These are phyloP conservation scores for Viola odorata DNA, from an alignment of 345 rosid genomes.

Conservation along the genomic window DNA sequence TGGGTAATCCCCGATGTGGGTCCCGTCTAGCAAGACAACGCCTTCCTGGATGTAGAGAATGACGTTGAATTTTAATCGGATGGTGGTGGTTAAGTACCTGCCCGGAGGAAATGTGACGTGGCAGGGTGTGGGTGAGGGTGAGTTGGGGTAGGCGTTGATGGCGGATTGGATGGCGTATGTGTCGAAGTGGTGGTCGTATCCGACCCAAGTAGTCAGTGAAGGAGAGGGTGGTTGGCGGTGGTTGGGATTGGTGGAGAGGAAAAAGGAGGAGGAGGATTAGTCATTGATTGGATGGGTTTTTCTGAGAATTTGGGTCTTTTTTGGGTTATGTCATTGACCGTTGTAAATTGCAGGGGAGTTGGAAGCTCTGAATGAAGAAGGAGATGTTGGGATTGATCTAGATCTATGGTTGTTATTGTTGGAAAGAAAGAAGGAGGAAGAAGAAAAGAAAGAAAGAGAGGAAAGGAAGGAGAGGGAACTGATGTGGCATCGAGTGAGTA, in stretches of 20 bases:
- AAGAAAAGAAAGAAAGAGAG: too few relatives aligned
- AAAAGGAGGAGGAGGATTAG: conserved; percentile 15
- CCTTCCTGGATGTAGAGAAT: conserved; percentile 52
- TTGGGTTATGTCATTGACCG: too few relatives aligned
- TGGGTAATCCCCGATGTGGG: conserved; percentile 60
- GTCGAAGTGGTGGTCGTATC: conserved; percentile 71
- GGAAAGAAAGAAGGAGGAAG: too few relatives aligned
- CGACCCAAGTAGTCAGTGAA: conserved; percentile 78
- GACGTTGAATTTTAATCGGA: conserved; percentile 59
- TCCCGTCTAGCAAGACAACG: conserved; percentile 69
- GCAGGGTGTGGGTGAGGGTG: conserved; percentile 33
- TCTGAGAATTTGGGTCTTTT: neutral
- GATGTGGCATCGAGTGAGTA: too few relatives aligned
- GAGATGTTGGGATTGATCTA: too few relatives aligned
- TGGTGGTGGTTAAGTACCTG: conserved; percentile 67
- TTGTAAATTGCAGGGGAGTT: too few relatives aligned
- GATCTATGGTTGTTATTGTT: too few relatives aligned
- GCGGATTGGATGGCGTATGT: conserved; percentile 67
- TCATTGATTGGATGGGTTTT: neutral
- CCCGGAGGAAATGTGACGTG: conserved; percentile 69
- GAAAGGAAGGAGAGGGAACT: too few relatives aligned
- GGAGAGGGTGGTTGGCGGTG: conserved; percentile 19
- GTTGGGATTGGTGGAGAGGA: conserved; percentile 26
- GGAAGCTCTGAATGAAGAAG: too few relatives aligned
- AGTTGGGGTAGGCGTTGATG: conserved; percentile 51